Conservation (phyloP, 768 basidiomycete genomes). For the Dioszegia aurantiaca region DNA sequence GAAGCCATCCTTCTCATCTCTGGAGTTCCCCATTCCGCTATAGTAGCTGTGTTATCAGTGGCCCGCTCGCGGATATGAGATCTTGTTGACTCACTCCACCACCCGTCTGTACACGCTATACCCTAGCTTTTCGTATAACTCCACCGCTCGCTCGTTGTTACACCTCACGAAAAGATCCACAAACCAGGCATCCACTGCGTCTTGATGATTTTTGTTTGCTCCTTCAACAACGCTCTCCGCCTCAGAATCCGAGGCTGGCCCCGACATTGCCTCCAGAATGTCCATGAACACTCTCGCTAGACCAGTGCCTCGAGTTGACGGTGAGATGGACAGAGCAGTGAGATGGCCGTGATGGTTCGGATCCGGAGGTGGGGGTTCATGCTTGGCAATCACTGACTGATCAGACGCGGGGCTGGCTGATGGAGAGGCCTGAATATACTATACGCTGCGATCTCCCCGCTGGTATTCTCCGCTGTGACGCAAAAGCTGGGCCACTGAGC, state of each 20-base stretch:
- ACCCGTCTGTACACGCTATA: slow-evolving; percentile 91
- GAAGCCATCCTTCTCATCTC: slow-evolving; percentile 48
- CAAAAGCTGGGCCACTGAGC: slow-evolving; percentile 40
- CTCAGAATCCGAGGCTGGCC: background rate
- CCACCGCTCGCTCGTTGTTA: slow-evolving; percentile 76
- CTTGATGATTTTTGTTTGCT: slow-evolving; percentile 12
- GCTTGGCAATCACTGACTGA: slow-evolving; percentile 80
- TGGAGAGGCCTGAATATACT: slow-evolving; percentile 57
- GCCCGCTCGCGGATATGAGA: too few species aligned
- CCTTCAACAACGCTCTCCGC: background rate
- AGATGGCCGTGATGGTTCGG: slow-evolving; percentile 67
- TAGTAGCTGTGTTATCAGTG: slow-evolving; percentile 39
- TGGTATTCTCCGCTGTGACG: slow-evolving; percentile 69
- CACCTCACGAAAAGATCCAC: slow-evolving; percentile 95
- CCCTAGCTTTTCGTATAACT: slow-evolving; percentile 87
- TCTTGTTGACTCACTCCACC: slow-evolving; percentile 76
- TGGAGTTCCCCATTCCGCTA: slow-evolving; percentile 44
- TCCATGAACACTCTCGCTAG: slow-evolving; percentile 84
- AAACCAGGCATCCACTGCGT: slow-evolving; percentile 63
- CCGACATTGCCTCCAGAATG: slow-evolving; percentile 79
- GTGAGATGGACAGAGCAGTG: slow-evolving; percentile 90
- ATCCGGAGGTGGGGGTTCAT: slow-evolving; percentile 53
- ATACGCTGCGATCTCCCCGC: slow-evolving; percentile 80
- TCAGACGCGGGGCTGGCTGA: slow-evolving; percentile 4
- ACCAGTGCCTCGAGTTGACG: slow-evolving; percentile 81